A percentile compares a stretch with the other conserved stretches of the same genome.
phyloP scores from a whole-genome alignment of 768 basidiomycete genomes.

The Lactifluus echinatus region DNA sequence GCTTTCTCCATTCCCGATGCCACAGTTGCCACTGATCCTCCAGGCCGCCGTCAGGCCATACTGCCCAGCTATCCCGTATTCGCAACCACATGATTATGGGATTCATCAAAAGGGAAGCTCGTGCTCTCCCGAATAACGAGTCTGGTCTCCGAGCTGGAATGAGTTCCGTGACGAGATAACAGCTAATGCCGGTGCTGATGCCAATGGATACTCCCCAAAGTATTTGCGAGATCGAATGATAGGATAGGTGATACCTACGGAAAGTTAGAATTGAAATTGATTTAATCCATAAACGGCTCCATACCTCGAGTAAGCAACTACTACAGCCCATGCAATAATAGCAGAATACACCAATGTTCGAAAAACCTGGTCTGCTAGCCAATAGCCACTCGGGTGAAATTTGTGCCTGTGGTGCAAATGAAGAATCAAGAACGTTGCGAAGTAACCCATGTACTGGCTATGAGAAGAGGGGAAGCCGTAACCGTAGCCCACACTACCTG shows the following conservation, averaged over 20 bases:
- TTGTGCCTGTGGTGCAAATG: slow-evolving; percentile 66
- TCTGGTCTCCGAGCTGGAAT: slow-evolving; percentile 46
- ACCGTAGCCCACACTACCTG: slow-evolving; percentile 55
- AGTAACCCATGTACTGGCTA: slow-evolving; percentile 88
- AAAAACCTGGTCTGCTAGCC: slow-evolving; percentile 44
- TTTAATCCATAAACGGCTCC: slow-evolving; percentile 14
- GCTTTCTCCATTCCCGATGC: slow-evolving; percentile 49
- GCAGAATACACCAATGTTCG: slow-evolving; percentile 39
- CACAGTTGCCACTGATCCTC: slow-evolving; percentile 65
- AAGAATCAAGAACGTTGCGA: slow-evolving; percentile 64
- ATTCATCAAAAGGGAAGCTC: slow-evolving; percentile 43
- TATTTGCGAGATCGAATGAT: slow-evolving; percentile 68
- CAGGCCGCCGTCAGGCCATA: slow-evolving; percentile 73
- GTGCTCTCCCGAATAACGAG: slow-evolving; percentile 44
- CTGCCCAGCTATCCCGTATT: slow-evolving; percentile 72
- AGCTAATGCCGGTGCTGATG: slow-evolving; percentile 38
- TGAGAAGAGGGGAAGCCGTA: slow-evolving; percentile 88
- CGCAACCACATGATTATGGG: slow-evolving; percentile 56
- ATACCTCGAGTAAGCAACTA: slow-evolving; percentile 76
- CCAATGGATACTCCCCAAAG: slow-evolving; percentile 70
- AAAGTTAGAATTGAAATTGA: background rate
- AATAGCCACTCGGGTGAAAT: slow-evolving; percentile 46
- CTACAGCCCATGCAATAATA: slow-evolving; percentile 46
- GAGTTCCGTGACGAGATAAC: slow-evolving; percentile 51
- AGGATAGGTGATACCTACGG: slow-evolving; percentile 56